These are phyloP conservation scores for Ilyonectria sp. DNA, from an alignment of 2,329 filamentous ascomycete species.

Conservation along the genomic window DNA sequence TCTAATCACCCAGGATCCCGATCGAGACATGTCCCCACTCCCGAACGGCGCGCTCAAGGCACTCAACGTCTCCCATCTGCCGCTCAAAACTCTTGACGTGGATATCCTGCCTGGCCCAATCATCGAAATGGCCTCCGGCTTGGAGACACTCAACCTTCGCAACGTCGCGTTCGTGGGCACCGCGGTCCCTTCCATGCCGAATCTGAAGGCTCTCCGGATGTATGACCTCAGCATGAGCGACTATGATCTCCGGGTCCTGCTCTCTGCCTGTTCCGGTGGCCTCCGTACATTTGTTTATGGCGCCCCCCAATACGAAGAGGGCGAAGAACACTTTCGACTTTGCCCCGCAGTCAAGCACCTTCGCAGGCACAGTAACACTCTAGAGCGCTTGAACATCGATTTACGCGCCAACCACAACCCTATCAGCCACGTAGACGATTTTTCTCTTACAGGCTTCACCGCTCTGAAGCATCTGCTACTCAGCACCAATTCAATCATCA, in stretches of 20 bases:
- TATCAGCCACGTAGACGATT: too few relatives aligned
- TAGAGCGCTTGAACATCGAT: conserved; percentile 10
- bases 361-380: neutral
- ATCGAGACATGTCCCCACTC: neutral
- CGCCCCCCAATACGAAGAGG: neutral
- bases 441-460: neutral
- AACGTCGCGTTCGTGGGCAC: neutral
- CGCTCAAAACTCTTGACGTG: neutral
- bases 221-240: neutral
- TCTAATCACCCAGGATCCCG: neutral
- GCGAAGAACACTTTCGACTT: conserved; percentile 1
- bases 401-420: neutral
- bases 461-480: conserved; percentile 9
- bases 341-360: neutral
- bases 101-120: neutral
- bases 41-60: neutral
- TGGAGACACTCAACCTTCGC: conserved; percentile 19
- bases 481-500: neutral
- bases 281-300: conserved; percentile 14
- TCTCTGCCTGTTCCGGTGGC: neutral
- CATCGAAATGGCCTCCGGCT: neutral
- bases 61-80: neutral
- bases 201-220: conserved; percentile 2
- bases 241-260: neutral
- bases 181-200: conserved; percentile 3